Conservation (phyloP, 2,329 filamentous ascomycete genomes). For the Aschersonia sp. region DNA sequence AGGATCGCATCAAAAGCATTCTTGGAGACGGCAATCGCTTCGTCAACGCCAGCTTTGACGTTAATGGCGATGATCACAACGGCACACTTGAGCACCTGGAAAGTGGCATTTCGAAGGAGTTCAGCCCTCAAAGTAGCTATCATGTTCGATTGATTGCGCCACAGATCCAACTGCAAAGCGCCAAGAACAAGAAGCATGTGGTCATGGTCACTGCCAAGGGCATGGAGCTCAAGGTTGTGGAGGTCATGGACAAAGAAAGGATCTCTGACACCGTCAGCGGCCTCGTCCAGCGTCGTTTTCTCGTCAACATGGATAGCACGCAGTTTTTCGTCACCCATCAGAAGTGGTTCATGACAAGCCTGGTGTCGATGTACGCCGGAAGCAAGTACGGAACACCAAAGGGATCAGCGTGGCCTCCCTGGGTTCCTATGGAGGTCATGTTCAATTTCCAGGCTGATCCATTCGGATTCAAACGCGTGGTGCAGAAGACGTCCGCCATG, state of each 20-base stretch:
- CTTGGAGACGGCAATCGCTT: slow-evolving; percentile 73
- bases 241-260: slow-evolving; percentile 93
- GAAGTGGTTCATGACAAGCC: slow-evolving; percentile 72
- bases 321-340: slow-evolving; percentile 97
- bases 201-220: slow-evolving; percentile 92
- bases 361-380: slow-evolving; percentile 85
- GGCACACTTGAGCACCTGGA: slow-evolving; percentile 46
- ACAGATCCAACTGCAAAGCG: slow-evolving; percentile 94
- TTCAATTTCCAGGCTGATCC: slow-evolving; percentile 90
- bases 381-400: slow-evolving; percentile 79
- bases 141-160: slow-evolving; percentile 90
- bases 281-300: slow-evolving; percentile 84
- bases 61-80: slow-evolving; percentile 17
- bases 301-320: slow-evolving; percentile 90
- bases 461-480: slow-evolving; percentile 94
- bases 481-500: slow-evolving; percentile 90
- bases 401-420: slow-evolving; percentile 88
- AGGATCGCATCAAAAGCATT: slow-evolving; percentile 76
- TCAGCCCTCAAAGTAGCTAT: slow-evolving; percentile 83
- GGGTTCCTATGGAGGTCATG: slow-evolving; percentile 97
- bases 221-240: slow-evolving; percentile 95
- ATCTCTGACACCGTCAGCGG: slow-evolving; percentile 88
- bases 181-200: slow-evolving; percentile 95
- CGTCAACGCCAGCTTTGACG: slow-evolving; percentile 30
- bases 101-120: slow-evolving; percentile 73